Conservation (phyloP, 2,329 filamentous ascomycete genomes). For the Fonsecaea pedrosoi region DNA sequence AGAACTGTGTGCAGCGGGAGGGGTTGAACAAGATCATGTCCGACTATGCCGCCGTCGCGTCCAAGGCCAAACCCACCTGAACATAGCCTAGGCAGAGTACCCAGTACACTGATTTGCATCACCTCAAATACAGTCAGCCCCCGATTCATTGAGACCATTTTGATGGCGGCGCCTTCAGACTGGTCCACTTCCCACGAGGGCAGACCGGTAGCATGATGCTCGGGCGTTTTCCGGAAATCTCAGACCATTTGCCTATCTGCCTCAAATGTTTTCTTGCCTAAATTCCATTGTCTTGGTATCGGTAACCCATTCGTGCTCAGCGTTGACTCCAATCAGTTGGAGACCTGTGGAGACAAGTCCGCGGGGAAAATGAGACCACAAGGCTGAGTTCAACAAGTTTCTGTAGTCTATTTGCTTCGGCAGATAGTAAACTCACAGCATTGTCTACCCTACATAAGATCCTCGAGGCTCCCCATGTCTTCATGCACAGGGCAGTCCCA, state of each 20-base stretch:
- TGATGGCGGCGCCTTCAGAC: neutral
- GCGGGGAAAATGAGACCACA: constrained; percentile 11
- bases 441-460: constrained; percentile 13
- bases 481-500: neutral
- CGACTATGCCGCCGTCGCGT: constrained; percentile 47
- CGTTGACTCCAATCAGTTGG: constrained; percentile 11
- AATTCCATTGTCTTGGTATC: constrained; percentile 22
- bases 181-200: neutral
- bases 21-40: constrained; percentile 60
- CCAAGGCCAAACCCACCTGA: constrained; percentile 8
- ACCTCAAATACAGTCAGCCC: neutral
- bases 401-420: constrained; percentile 4
- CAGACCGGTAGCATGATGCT: neutral
- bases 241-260: constrained; percentile 23
- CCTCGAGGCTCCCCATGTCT: neutral
- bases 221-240: constrained; percentile 12
- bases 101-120: neutral
- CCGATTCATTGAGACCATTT: neutral
- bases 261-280: constrained; percentile 30
- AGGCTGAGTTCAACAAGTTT: constrained; percentile 12
- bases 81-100: constrained; percentile 16
- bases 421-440: constrained; percentile 7
- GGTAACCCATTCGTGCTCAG: neutral
- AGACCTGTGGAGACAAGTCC: neutral
- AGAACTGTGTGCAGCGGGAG: constrained; percentile 60